phyloP scores from a whole-genome alignment of 192 early-diverging fungal species.

The Coemansia aciculifera region DNA sequence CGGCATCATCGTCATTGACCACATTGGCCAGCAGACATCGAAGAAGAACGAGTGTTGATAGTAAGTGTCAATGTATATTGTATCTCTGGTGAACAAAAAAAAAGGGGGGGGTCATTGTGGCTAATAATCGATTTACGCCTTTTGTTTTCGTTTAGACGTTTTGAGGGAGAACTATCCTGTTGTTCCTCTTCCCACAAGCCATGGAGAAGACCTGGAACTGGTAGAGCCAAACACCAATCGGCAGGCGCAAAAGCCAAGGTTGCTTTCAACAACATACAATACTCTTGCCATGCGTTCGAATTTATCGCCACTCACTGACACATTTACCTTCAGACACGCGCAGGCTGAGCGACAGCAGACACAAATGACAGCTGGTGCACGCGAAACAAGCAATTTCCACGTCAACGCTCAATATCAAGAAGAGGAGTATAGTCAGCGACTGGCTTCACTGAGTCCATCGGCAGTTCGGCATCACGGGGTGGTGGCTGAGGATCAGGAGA shows the following conservation, averaged over 20 bases:
- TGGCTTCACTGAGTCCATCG: not conserved
- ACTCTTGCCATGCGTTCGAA: not conserved
- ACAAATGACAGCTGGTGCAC: not conserved
- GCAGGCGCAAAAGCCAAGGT: not conserved
- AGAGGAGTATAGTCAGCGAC: not conserved
- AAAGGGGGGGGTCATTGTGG: no score
- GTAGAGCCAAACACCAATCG: not conserved
- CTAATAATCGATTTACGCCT: no score
- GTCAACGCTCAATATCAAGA: not conserved
- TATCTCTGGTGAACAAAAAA: no score
- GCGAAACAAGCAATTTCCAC: not conserved
- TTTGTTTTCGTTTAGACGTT: not conserved
- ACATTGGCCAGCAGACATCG: no score
- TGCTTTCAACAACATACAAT: not conserved
- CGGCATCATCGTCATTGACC: no score
- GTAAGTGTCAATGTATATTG: no score
- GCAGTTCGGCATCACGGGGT: not conserved
- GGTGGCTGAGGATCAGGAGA: constrained; percentile 12
- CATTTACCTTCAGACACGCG: not conserved
- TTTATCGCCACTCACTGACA: not conserved
- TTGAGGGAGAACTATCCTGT: no score
- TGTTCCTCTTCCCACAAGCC: not conserved
- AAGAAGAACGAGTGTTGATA: no score
- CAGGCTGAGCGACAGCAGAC: not conserved
- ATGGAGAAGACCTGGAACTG: not conserved